phyloP scores from a whole-genome alignment of 1,284 basidiomycete genomes.

The Papiliotrema nemorosa region DNA sequence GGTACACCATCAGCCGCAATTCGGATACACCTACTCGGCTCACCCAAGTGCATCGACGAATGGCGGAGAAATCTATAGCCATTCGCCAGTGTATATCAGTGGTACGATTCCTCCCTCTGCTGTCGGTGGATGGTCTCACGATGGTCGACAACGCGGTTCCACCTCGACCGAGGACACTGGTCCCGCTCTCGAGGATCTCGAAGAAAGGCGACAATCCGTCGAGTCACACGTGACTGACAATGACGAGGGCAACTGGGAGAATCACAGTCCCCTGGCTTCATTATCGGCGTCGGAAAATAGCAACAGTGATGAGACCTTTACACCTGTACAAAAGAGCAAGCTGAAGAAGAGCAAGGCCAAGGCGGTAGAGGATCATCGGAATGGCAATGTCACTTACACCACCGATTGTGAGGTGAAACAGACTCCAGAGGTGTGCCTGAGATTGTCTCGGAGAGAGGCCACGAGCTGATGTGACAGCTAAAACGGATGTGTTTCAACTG shows the following conservation, averaged over 20 bases:
- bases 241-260: background rate
- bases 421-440: constrained; percentile 14
- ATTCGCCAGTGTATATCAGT: background rate
- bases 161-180: background rate
- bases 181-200: too few species aligned
- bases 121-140: background rate
- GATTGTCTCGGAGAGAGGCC: background rate
- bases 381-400: constrained; percentile 11
- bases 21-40: background rate
- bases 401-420: constrained; percentile 15
- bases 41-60: background rate
- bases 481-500: constrained; percentile 19
- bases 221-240: background rate
- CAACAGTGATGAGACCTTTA: background rate
- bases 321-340: background rate
- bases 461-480: constrained; percentile 5
- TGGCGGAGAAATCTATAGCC: background rate
- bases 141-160: background rate
- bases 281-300: background rate
- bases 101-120: constrained; percentile 6
- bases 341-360: background rate
- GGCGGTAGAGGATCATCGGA: background rate
- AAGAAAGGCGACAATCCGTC: background rate
- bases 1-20: background rate
- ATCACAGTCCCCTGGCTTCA: background rate